Base-by-base conservation (phyloP, 495 filamentous ascomycete genomes). In the Hypoxylon fragiforme region DNA sequence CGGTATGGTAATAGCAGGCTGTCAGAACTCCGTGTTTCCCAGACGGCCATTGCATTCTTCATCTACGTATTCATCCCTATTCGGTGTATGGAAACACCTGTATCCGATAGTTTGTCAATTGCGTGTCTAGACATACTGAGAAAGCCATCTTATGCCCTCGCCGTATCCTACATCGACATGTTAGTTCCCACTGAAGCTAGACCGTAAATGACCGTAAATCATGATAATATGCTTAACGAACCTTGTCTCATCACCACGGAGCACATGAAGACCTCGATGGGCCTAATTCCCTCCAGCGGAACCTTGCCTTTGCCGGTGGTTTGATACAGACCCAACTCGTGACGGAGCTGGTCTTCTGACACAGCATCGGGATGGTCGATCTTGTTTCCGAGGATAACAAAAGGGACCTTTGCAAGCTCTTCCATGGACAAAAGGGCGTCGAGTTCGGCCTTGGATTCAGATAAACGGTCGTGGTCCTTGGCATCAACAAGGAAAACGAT, bases 221-320 rank as follows among this genome's bases (percentile, higher is more conserved):
- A n/a, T n/a, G 14, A 4, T 13, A 4, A 30, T 1, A n/a, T 16
- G 18, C 7, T 34, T 32, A 45, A 77, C 84, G 63, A 54, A 89
- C 88, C 92, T 75, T 97, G 92, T 70, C 92, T 81, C 94, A 96
- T 96, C 47, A 96, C 91, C 66, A 97, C 91, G 65, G 88, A 92
- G 81, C 92, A 97, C 92, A 97, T 96, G 76, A 97, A 97, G 42
- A 97, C 87, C 82, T 98, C 94, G 68, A 97, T 94, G 9, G 94
- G 91, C 52, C 94, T 80, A 72, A 96, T 95, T 19, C 89, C 89
- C 77, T 98, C 92, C 60, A 96, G 79, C 49, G 89, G 91, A 47
- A 96, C 87, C 81, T 94, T 97, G 73, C 92, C 92, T 83, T 98
- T 97, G 60, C 95, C 94, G 46, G 94, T 97, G 21, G 92, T 97